Base-by-base conservation (phyloP, 805 yeast genomes). In the Hanseniaspora valbyensis region DNA sequence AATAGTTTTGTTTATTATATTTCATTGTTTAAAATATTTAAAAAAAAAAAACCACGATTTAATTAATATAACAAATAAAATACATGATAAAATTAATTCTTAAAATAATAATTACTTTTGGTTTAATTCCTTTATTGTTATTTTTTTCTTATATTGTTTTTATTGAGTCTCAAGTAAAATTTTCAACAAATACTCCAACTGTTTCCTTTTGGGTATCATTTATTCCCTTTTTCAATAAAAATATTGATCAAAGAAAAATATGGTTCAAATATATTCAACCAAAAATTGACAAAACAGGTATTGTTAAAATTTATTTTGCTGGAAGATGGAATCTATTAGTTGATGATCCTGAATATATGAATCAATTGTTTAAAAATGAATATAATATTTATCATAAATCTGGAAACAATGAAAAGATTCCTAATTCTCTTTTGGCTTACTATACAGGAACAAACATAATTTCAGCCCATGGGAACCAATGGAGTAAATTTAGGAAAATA, bases 381-480 rank as follows among this genome's bases (percentile, higher is more conserved):
- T 65, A 69, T 18, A 45, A 26, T 4, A 60, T 68, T 1, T 78
- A 69, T 61, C 77, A 75, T 3, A 78, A 78, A 54, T 75, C 80
- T 57, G 83, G 83, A 0, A 78, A 78, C 52, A 79, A 76, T 19
- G 68, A 70, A 52, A 78, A 78, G 57, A 75, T 76, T 18, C 81
- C 81, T 0, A 66, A 73, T 52, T 69, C 80, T 6, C 75, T 76
- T 7, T 56, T 77, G 26, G 71, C 80, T 1, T 65, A 68, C 3
- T 78, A 77, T 54, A 74, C 81, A 1, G 83, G 83, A 0, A 81
- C 77, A 50, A 77, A 78, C 55, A 68, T 78, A 3, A 77, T 78
- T 19, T 76, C 81, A 55, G 74, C 81, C 0, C 80, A 76, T 56
- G 80, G 80, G 0, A 58, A 60, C 3, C 59, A 61, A 25, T 78